These are phyloP conservation scores for Ogataea naganishii DNA, from an alignment of 805 yeast genomes.

Conservation along the genomic window DNA sequence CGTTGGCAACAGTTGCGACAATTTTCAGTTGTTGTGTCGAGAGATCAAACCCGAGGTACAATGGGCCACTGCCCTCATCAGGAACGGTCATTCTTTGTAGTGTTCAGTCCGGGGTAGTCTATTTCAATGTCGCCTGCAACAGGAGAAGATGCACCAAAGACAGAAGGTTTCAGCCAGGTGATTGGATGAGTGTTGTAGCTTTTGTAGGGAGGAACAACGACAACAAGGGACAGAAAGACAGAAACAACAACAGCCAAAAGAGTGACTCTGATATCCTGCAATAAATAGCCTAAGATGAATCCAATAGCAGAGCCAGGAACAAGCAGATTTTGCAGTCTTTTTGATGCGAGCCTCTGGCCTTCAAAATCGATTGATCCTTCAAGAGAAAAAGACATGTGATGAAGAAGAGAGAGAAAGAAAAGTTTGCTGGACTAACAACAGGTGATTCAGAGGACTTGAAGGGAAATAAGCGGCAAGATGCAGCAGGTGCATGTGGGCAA, in stretches of 20 bases:
- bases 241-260: conserved; percentile 30
- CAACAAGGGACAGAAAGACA: conserved; percentile 22
- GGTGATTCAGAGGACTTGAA: no score
- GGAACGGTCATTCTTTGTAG: conserved; percentile 6
- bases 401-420: no score
- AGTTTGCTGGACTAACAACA: no score
- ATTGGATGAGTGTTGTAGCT: conserved; percentile 40
- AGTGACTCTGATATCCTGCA: conserved; percentile 34
- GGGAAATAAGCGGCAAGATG: no score
- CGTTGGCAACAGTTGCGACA: conserved; percentile 47
- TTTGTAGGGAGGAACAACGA: conserved; percentile 54
- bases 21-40: conserved; percentile 87
- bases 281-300: conserved; percentile 37
- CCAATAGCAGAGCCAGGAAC: conserved; percentile 27
- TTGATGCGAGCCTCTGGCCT: conserved; percentile 40
- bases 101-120: no score
- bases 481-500: no score
- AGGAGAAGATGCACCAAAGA: not conserved
- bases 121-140: no score
- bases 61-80: no score
- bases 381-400: no score
- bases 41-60: conserved; percentile 70
- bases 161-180: conserved; percentile 31
- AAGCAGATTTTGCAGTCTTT: conserved; percentile 17
- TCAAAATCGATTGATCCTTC: conserved; percentile 37